Percentiles rank a stretch among this genome's conserved stretches.
Conservation (phyloP, 1,284 basidiomycete genomes). For the Cryptococcus sp. region DNA sequence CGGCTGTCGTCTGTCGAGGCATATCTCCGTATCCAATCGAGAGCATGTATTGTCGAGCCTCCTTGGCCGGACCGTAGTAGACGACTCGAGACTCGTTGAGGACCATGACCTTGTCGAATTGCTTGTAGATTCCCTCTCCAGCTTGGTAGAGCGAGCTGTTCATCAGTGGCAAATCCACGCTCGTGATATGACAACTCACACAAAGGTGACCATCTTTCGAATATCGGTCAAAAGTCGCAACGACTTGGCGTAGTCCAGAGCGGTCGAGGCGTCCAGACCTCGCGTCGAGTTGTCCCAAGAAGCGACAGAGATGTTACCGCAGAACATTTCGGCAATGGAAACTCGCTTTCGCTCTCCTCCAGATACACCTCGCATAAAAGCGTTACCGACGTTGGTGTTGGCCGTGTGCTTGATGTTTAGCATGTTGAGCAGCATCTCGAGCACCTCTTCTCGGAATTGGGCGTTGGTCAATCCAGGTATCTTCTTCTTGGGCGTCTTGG, state of each 20-base stretch:
- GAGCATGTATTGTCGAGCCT: conserved; percentile 53
- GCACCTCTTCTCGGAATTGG: conserved; percentile 52
- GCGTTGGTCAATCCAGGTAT: conserved; percentile 50
- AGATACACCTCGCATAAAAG: conserved; percentile 56
- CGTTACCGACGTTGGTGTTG: conserved; percentile 54
- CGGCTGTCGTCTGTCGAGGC: conserved; percentile 53
- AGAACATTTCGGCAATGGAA: conserved; percentile 56
- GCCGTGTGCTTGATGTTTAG: conserved; percentile 58
- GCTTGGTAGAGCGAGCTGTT: conserved; percentile 53
- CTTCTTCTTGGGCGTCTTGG: conserved; percentile 53
- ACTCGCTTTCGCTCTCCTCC: conserved; percentile 60
- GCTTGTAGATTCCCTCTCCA: conserved; percentile 59
- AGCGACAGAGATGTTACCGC: conserved; percentile 45
- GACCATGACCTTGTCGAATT: conserved; percentile 65
- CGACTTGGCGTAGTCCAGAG: conserved; percentile 55
- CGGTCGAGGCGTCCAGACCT: conserved; percentile 57
- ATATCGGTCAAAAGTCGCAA: conserved; percentile 55
- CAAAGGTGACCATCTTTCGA: conserved; percentile 47
- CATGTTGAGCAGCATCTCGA: conserved; percentile 55
- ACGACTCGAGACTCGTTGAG: conserved; percentile 52
- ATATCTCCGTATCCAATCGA: conserved; percentile 50
- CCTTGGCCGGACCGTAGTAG: conserved; percentile 53
- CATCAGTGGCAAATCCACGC: not conserved
- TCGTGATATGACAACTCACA: conserved; percentile 8
- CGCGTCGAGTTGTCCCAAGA: conserved; percentile 56